Conservation (phyloP, 2,329 filamentous ascomycete genomes). For the Diaporthe australafricana region DNA sequence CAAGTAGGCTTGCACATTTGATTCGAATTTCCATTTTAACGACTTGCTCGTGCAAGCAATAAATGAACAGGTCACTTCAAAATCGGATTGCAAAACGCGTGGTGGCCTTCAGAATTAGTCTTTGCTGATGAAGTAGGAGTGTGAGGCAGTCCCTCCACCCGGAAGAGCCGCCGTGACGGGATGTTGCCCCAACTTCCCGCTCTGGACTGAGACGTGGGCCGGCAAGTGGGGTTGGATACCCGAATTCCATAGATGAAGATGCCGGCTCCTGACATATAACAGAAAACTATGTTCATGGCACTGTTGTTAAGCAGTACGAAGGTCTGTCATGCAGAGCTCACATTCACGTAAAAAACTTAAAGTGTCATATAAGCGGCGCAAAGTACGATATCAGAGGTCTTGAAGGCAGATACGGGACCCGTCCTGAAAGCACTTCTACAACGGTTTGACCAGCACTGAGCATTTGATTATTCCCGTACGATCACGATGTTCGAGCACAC, state of each 20-base stretch:
- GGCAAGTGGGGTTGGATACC: slow-evolving; percentile 15
- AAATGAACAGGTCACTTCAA: no score
- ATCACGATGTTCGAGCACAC: slow-evolving; percentile 1
- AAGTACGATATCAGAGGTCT: not conserved
- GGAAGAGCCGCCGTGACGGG: not conserved
- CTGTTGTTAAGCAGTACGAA: no score
- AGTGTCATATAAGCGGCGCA: no score
- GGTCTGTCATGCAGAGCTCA: no score
- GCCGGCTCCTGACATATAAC: not conserved
- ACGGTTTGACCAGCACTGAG: not conserved
- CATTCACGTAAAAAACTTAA: no score
- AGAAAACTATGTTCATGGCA: not conserved
- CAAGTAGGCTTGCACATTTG: not conserved
- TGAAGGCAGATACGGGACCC: not conserved
- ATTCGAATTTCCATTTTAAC: not conserved
- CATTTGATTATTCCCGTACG: no score
- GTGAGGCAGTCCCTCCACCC: slow-evolving; percentile 6
- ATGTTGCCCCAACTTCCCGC: slow-evolving; percentile 17
- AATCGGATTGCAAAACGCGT: not conserved
- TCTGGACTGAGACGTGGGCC: not conserved
- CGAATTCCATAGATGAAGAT: not conserved
- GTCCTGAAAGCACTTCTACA: not conserved
- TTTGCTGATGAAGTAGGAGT: not conserved
- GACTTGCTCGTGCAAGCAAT: not conserved
- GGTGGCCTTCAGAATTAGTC: no score